phyloP scores from a whole-genome alignment of 2,329 filamentous ascomycete species.

The Scytalidium lignicola region DNA sequence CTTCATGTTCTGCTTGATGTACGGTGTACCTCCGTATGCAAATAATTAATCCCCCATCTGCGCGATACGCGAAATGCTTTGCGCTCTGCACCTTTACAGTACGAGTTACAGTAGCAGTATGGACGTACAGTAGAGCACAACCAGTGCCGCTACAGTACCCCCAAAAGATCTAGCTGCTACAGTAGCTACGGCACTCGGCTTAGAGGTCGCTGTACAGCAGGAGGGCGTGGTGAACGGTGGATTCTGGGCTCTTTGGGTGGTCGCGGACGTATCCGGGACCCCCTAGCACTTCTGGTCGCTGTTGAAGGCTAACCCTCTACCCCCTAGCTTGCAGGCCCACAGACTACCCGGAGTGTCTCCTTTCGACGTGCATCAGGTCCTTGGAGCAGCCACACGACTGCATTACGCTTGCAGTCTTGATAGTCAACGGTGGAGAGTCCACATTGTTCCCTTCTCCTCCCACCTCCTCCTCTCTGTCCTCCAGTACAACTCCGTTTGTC shows the following conservation, averaged over 20 bases:
- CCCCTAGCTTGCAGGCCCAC: background rate
- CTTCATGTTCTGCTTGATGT: no score
- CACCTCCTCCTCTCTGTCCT: background rate
- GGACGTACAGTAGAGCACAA: no score
- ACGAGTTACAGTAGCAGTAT: no score
- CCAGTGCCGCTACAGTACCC: no score
- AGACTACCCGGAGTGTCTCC: background rate
- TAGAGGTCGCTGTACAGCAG: no score
- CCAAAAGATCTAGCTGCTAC: no score
- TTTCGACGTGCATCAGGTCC: background rate
- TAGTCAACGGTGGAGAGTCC: background rate
- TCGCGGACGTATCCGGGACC: background rate
- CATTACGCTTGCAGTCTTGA: background rate
- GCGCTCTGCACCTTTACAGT: no score
- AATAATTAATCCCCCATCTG: no score
- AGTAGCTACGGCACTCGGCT: no score
- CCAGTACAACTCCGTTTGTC: background rate
- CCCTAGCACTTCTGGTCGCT: background rate
- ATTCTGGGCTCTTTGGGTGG: background rate
- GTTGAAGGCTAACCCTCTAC: background rate
- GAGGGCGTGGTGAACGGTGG: no score
- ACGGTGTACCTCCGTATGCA: no score
- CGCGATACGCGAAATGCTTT: no score
- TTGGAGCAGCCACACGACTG: background rate
- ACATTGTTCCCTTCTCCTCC: background rate